Conservation (phyloP, 2,329 filamentous ascomycete genomes). For the Diaporthe citri region DNA sequence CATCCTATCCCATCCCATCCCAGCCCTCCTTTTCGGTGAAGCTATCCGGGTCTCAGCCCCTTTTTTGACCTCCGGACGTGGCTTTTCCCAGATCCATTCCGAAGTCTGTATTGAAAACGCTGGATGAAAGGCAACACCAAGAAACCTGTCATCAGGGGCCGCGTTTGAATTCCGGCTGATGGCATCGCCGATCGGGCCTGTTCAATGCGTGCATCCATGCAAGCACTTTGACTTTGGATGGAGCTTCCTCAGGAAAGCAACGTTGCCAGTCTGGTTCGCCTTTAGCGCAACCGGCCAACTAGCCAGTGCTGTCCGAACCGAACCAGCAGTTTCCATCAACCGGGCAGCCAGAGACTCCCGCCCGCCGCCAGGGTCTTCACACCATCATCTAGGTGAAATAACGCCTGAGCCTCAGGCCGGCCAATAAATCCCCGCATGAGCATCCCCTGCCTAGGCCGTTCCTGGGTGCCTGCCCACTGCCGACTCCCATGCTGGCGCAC, state of each 20-base stretch:
- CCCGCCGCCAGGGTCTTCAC: slow-evolving; percentile 25
- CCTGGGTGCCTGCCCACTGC: slow-evolving; percentile 22
- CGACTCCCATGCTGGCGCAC: slow-evolving; percentile 15
- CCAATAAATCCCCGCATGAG: slow-evolving; percentile 22
- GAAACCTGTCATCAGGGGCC: background rate
- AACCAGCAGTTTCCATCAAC: slow-evolving; percentile 19
- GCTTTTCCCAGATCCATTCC: background rate
- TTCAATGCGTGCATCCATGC: slow-evolving; percentile 9
- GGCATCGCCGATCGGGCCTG: slow-evolving; percentile 15
- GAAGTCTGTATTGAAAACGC: background rate
- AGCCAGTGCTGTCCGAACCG: slow-evolving; percentile 11
- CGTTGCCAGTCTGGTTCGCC: slow-evolving; percentile 25
- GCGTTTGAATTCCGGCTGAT: slow-evolving; percentile 9
- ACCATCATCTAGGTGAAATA: slow-evolving; percentile 32
- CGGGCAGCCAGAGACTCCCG: background rate
- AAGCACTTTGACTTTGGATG: slow-evolving; percentile 8
- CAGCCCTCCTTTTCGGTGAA: slow-evolving; percentile 22
- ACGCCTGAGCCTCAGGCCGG: slow-evolving; percentile 6
- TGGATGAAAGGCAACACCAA: background rate
- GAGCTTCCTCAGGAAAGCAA: background rate
- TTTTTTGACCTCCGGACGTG: slow-evolving; percentile 28
- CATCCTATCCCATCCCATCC: slow-evolving; percentile 12
- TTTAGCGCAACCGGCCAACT: slow-evolving; percentile 1
- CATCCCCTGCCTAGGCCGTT: background rate
- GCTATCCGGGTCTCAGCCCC: slow-evolving; percentile 28